Evolutionary conservation across 2,329 filamentous ascomycete genomes (phyloP), one percentile per base, ranked within the genome.

Genomic region (Pseudogymnoascus sp.): DNA sequence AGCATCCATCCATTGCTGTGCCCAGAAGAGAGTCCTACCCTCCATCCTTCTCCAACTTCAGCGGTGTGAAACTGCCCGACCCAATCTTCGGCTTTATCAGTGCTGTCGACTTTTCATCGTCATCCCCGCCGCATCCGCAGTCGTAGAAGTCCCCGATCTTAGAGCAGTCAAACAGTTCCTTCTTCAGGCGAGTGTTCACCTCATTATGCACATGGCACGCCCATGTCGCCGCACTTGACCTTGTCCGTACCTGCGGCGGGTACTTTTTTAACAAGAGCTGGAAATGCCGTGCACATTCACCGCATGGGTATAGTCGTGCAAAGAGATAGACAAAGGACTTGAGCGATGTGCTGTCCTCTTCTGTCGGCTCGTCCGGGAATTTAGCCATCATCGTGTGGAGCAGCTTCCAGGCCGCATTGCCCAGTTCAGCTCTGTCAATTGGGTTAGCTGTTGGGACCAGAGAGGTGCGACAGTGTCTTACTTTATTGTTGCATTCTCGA

Each of bases 401-500:
- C 69, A 89, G 81, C 71, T 87, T 87, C 87, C 87, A 89, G 36
- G 85, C 83, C 23, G 87, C 84, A 65, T 84, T 83, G 67, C 87
- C 87, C 59, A 89, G 82, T 73, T 89, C 86, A 69, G 74, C 73
- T 71, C 75, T 76, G 60, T 28, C 7, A 13, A 19, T 21, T 63
- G 26, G 21, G 17, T 63, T 53, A 65, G 63, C 33, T 6, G 10
- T 9, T n/a, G 42, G 6, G 10, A 59, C 35, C 1, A 17, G 40
- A 9, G 11, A 5, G 13, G 40, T 57, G 44, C 31, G 21, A 40
- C 36, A 31, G 60, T 42, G 36, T 71, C 80, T 60, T 78, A 88
- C 87, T 93, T 95, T 62, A 85, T 79, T 6, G 90, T 95, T 65
- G 88, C 89, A 76, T 95, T 95, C 72, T 90, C 90, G 62, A 95